Evolutionary conservation across 2,329 filamentous ascomycete genomes (phyloP).

Genomic region (Colletotrichum sp.): DNA sequence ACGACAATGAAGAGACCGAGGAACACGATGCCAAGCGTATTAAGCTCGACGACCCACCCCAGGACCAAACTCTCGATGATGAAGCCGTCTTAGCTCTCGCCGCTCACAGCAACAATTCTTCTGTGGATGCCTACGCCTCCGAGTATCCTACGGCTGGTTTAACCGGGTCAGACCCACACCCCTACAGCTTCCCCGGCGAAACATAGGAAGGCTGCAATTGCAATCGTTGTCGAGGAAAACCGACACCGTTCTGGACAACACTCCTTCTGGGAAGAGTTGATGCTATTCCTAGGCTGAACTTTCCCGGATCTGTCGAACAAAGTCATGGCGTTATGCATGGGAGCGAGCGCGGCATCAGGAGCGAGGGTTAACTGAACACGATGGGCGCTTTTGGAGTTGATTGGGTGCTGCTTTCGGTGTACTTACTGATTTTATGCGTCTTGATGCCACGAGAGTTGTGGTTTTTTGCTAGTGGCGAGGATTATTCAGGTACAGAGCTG

Average conservation of each 20-base stretch:
- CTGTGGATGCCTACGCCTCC: conserved; percentile 42
- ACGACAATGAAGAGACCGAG: conserved; percentile 27
- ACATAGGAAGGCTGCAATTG: conserved; percentile 29
- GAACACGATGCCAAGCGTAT: conserved; percentile 16
- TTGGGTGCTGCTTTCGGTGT: neutral
- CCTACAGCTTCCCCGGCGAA: conserved; percentile 45
- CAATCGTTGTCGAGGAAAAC: neutral
- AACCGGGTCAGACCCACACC: conserved; percentile 20
- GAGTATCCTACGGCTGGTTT: conserved; percentile 41
- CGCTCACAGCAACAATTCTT: conserved; percentile 43
- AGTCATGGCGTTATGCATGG: conserved; percentile 16
- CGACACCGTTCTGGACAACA: neutral
- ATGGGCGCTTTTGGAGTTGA: conserved; percentile 12
- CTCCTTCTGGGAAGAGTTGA: neutral
- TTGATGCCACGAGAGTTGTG: neutral
- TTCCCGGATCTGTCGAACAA: neutral
- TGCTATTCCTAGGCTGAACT: neutral
- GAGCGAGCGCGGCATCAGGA: conserved; percentile 12
- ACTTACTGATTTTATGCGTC: neutral
- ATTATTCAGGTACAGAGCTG: neutral
- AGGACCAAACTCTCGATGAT: conserved; percentile 46
- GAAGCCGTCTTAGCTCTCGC: conserved; percentile 55
- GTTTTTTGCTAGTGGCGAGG: neutral
- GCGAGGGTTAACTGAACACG: conserved; percentile 11
- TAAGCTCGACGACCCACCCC: conserved; percentile 38